A percentile compares a stretch with the other conserved stretches of the same genome.
Evolutionary conservation across 225 moss, liverwort and hornwort genomes (phyloP).

Genomic region (Polytrichum commune): DNA sequence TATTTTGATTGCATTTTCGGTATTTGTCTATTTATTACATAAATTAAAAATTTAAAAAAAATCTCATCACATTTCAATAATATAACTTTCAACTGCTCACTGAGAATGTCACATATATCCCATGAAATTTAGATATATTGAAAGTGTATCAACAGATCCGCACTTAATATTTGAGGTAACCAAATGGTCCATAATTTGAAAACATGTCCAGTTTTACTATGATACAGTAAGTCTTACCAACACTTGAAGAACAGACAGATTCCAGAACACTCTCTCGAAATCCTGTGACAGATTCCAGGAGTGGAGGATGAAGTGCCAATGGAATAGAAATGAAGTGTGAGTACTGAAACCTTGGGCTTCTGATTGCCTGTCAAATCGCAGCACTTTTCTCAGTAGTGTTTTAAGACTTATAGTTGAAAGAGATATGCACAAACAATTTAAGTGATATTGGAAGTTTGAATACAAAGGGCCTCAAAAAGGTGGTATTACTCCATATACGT

Average conservation of each 20-base stretch:
- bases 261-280: slow-evolving; percentile 63
- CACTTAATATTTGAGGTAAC: background rate
- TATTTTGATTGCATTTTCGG: too few species aligned
- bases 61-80: background rate
- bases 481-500: too few species aligned
- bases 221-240: slow-evolving; percentile 15
- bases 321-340: slow-evolving; percentile 92
- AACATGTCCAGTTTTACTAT: background rate
- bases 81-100: background rate
- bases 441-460: too few species aligned
- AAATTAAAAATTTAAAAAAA: background rate
- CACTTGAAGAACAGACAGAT: slow-evolving; percentile 18
- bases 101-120: too few species aligned
- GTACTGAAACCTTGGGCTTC: slow-evolving; percentile 67
- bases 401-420: background rate
- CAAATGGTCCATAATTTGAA: background rate
- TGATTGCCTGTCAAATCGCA: slow-evolving; percentile 53
- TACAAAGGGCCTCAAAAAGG: too few species aligned
- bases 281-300: slow-evolving; percentile 52
- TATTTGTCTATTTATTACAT: too few species aligned
- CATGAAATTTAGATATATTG: too few species aligned
- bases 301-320: slow-evolving; percentile 48
- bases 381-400: slow-evolving; percentile 5
- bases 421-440: background rate
- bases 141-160: background rate